These are phyloP conservation scores for Herpetospermum pedunculosum DNA, from an alignment of 306 rosid genomes.

Conservation along the genomic window DNA sequence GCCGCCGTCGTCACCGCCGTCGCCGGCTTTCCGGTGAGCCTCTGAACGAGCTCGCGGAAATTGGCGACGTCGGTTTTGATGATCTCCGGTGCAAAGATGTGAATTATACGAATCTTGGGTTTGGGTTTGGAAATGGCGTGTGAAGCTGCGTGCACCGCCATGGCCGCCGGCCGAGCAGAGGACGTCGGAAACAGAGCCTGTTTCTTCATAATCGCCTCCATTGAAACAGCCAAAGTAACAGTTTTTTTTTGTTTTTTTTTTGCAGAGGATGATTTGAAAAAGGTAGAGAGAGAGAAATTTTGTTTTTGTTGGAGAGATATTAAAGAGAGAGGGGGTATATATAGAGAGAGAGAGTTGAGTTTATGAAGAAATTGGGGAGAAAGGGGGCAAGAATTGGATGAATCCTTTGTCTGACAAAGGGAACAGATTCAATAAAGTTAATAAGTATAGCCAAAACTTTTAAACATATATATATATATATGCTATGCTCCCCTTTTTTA, in stretches of 20 bases:
- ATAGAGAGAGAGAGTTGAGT: conserved; percentile 11
- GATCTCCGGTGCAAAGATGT: conserved; percentile 79
- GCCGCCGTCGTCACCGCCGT: conserved; percentile 7
- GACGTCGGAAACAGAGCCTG: too few relatives aligned
- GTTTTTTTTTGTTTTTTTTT: too few relatives aligned
- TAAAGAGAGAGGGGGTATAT: conserved; percentile 6
- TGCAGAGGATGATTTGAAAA: neutral
- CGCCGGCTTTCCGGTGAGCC: conserved; percentile 70
- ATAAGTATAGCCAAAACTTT: too few relatives aligned
- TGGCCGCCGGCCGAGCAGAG: conserved; percentile 5
- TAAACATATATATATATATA: too few relatives aligned
- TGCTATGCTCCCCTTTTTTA: too few relatives aligned
- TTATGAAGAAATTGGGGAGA: too few relatives aligned
- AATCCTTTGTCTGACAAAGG: too few relatives aligned
- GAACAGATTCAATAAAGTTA: too few relatives aligned
- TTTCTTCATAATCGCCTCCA: conserved; percentile 33
- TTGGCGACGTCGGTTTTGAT: conserved; percentile 77
- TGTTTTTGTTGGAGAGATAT: neutral
- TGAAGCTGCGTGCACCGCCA: conserved; percentile 46
- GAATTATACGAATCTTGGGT: conserved; percentile 80
- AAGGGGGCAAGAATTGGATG: too few relatives aligned
- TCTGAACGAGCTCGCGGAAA: conserved; percentile 73
- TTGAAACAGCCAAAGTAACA: neutral
- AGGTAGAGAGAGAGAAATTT: neutral
- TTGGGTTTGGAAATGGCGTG: conserved; percentile 45